Conservation (phyloP, 345 rosid species). For the Eucalyptus marginata region DNA sequence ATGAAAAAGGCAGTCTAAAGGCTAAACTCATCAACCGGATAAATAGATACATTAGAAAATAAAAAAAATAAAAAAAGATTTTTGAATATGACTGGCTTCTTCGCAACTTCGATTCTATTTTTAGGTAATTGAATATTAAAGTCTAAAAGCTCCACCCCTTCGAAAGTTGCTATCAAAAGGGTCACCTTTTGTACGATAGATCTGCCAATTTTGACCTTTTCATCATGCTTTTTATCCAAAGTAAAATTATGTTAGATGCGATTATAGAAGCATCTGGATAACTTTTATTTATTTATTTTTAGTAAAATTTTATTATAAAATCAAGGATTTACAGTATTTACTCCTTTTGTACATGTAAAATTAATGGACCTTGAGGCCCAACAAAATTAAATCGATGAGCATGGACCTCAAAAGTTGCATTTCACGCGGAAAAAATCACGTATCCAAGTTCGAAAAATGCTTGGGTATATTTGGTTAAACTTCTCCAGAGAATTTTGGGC, state of each 20-base stretch:
- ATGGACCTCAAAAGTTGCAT: neutral
- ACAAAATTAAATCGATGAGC: neutral
- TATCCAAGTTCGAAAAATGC: rapidly evolving
- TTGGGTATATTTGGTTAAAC: neutral
- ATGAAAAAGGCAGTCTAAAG: neutral
- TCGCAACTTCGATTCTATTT: neutral
- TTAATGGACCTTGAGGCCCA: neutral
- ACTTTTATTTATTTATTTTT: neutral
- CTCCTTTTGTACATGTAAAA: neutral
- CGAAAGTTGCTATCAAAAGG: neutral
- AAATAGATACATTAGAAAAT: neutral
- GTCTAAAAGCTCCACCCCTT: neutral
- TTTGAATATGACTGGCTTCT: neutral
- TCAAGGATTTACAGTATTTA: neutral
- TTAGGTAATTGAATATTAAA: too few species aligned
- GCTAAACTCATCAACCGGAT: neutral
- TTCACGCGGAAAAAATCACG: neutral
- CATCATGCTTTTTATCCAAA: neutral
- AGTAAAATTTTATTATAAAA: neutral
- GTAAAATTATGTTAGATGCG: neutral
- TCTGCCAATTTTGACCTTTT: neutral
- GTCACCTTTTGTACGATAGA: neutral
- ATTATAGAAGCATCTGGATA: neutral
- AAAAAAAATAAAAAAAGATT: too few species aligned
- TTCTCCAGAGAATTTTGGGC: rapidly evolving